Percentiles rank a stretch among this genome's conserved stretches.
Evolutionary conservation across 306 rosid genomes (phyloP).

Genomic region (Fragaria vesca): DNA sequence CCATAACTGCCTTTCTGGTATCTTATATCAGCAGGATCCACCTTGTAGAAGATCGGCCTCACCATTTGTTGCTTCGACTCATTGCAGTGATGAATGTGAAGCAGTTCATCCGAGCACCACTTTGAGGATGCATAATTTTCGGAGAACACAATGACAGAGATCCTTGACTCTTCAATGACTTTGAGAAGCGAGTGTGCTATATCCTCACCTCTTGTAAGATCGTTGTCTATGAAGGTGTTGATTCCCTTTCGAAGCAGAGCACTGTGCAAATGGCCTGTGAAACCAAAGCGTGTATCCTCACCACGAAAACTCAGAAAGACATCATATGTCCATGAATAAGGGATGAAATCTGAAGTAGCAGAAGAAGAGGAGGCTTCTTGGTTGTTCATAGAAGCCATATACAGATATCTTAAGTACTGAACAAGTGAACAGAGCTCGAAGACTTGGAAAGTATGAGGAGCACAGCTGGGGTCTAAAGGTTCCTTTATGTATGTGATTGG

Average conservation of each 20-base stretch:
- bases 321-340: not conserved
- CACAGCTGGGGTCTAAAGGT: not conserved
- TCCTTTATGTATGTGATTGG: too few relatives aligned
- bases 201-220: not conserved
- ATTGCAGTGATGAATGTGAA: not conserved
- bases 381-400: not conserved
- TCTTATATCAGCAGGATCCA: not conserved
- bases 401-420: not conserved
- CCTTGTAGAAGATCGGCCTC: conserved; percentile 8
- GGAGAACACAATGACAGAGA: not conserved
- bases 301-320: not conserved
- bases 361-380: not conserved
- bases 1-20: not conserved
- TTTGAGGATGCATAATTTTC: not conserved
- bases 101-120: not conserved
- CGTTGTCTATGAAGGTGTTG: not conserved
- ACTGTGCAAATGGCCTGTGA: not conserved
- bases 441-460: not conserved
- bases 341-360: not conserved
- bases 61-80: conserved; percentile 2
- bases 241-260: not conserved
- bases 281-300: not conserved
- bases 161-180: not conserved
- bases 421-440: not conserved
- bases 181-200: not conserved